These are phyloP conservation scores for Candida tammaniensis DNA, from an alignment of 805 yeast genomes.

Conservation along the genomic window DNA sequence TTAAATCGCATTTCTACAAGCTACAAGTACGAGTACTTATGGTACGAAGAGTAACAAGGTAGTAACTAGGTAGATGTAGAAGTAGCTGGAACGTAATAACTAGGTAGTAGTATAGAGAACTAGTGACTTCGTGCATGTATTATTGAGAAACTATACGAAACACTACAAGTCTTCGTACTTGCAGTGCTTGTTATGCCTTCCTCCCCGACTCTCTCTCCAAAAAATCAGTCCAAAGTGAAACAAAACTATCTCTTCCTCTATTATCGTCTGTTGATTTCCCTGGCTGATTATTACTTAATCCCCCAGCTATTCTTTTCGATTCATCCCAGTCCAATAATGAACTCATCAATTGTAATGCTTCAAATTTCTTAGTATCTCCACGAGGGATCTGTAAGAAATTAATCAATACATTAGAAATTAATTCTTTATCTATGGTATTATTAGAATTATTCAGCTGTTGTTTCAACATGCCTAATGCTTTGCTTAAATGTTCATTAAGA, in stretches of 20 bases:
- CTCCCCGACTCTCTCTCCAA: conserved; percentile 58
- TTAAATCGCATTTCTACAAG: too few relatives aligned
- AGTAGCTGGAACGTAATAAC: too few relatives aligned
- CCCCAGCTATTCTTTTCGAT: conserved; percentile 71
- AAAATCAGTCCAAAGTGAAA: conserved; percentile 76
- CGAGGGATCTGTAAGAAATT: conserved; percentile 86
- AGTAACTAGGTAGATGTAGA: too few relatives aligned
- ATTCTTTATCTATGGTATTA: conserved; percentile 80
- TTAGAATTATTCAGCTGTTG: conserved; percentile 60
- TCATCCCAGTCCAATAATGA: conserved; percentile 89
- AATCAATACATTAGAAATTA: conserved; percentile 79
- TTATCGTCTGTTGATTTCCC: conserved; percentile 14
- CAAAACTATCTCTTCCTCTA: conserved; percentile 51
- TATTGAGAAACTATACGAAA: too few relatives aligned
- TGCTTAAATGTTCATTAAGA: conserved; percentile 91
- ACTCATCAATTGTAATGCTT: conserved; percentile 80
- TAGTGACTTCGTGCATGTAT: too few relatives aligned
- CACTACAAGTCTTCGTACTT: too few relatives aligned
- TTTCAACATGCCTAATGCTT: conserved; percentile 81
- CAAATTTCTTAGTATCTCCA: conserved; percentile 92
- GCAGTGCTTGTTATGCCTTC: conserved; percentile 1
- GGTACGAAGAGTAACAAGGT: too few relatives aligned
- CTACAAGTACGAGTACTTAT: too few relatives aligned
- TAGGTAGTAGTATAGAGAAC: too few relatives aligned
- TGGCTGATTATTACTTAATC: conserved; percentile 43